Evolutionary conservation across 2,329 filamentous ascomycete species (phyloP), one percentile per base, ranked within the genome.

Genomic region (Trichophyton mentagrophytes): DNA sequence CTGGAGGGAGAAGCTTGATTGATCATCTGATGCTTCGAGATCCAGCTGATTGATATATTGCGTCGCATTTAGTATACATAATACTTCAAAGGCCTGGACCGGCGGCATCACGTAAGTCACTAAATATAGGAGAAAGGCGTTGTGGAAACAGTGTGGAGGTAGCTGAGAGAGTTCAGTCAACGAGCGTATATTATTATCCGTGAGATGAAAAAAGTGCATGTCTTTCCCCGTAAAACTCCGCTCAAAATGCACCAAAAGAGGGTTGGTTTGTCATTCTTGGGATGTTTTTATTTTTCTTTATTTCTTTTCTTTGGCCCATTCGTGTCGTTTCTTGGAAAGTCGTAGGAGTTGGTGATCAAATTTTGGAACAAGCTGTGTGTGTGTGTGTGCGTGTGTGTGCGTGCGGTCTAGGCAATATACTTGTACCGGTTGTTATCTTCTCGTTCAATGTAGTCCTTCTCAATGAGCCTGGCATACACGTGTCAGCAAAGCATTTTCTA

Each of bases 381-480:
- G 17, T 17, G 17, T 17, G 17, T 17, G 17, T 17, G n/a, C n/a
- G 17, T 17, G 17, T 27, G 25, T 30, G 22, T 22, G 22, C 22
- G 22, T 3, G 22, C 6, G 15, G 36, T 44, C 67, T 71, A 89
- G 63, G 87, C 85, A 61, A 90, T 73, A 70, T 92, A 92, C 9
- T 78, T 81, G 72, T 91, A 91, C 44, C 77, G 74, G 59, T 84
- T 84, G 11, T 59, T 59, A 7, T 56, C 57, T n/a, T 76, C 80
- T 56, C 90, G 80, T 73, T 96, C 90, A 68, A 96, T 84, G 68
- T 96, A 96, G 66, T 96, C 90, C 76, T 95, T 95, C 70, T 96
- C 90, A 59, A 96, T 92, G 65, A 96, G 78, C 71, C 88, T 90
- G 66, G 33, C 33, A 13, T 38, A 38, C 33, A 38, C 9, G 9